A percentile compares a stretch with the other conserved stretches of the same genome.
These are phyloP conservation scores for Coniella vitis DNA, from an alignment of 2,329 filamentous ascomycete species.

Conservation along the genomic window DNA sequence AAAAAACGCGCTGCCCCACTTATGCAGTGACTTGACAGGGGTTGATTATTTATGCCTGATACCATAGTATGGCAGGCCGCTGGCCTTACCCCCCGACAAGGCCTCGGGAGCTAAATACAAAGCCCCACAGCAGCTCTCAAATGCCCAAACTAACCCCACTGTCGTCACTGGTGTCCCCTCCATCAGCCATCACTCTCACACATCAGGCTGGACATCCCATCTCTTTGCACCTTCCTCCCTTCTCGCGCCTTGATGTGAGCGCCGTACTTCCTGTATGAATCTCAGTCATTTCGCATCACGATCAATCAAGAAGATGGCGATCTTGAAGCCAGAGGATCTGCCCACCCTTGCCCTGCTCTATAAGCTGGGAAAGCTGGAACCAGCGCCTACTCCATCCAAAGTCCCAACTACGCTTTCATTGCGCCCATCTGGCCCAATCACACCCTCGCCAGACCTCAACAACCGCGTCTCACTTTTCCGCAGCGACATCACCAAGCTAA, in stretches of 20 bases:
- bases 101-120: neutral
- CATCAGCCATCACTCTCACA: neutral
- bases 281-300: too few species aligned
- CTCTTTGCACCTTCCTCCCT: neutral
- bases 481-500: slow-evolving; percentile 75
- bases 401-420: slow-evolving; percentile 19
- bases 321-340: slow-evolving; percentile 45
- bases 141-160: slow-evolving; percentile 4
- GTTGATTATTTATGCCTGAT: too few species aligned
- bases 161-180: slow-evolving; percentile 6
- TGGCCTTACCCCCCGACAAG: neutral
- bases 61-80: too few species aligned
- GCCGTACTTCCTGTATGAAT: neutral
- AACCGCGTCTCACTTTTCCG: slow-evolving; percentile 62
- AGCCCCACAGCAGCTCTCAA: slow-evolving; percentile 4
- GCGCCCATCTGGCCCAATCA: slow-evolving; percentile 19
- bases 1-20: too few species aligned
- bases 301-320: slow-evolving; percentile 26
- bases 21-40: too few species aligned
- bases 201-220: neutral
- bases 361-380: slow-evolving; percentile 42
- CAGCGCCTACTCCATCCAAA: slow-evolving; percentile 14
- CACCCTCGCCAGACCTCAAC: slow-evolving; percentile 53
- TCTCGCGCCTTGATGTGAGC: too few species aligned
- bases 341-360: slow-evolving; percentile 62